Conservation (phyloP, 2,329 filamentous ascomycete species). For the Fusarium sterilihyphosum region DNA sequence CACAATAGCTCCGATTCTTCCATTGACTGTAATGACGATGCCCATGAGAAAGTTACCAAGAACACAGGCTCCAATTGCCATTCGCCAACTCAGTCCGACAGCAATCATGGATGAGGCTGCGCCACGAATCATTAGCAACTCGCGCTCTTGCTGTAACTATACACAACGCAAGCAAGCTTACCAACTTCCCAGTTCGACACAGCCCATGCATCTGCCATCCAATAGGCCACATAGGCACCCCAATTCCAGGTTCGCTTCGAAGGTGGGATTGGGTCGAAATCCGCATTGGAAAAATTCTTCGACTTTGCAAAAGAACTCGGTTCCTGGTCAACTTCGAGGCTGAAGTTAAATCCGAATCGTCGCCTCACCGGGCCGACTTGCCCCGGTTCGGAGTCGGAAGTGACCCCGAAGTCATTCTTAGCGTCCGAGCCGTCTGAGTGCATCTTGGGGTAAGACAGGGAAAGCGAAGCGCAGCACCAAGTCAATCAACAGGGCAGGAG, state of each 20-base stretch:
- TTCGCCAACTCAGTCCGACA: constrained; percentile 9
- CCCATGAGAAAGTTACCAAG: constrained; percentile 12
- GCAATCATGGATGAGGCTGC: constrained; percentile 6
- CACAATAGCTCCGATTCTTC: constrained; percentile 10
- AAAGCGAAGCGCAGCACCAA: not conserved
- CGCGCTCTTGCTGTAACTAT: not conserved
- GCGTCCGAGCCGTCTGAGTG: constrained; percentile 4
- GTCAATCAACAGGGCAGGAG: not conserved
- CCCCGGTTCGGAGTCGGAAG: not conserved
- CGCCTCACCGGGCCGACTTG: not conserved
- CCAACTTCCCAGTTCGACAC: constrained; percentile 13
- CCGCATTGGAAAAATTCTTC: not conserved
- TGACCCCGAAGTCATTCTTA: not conserved
- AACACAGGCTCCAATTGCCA: constrained; percentile 11
- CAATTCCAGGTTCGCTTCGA: constrained; percentile 10
- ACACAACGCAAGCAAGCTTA: not conserved
- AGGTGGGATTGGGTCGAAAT: constrained; percentile 5
- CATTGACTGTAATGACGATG: constrained; percentile 2
- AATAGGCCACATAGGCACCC: constrained; percentile 9
- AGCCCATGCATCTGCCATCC: constrained; percentile 14
- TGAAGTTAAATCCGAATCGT: constrained; percentile 5
- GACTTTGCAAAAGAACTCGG: constrained; percentile 4
- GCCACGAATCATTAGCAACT: not conserved
- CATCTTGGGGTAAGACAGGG: not conserved
- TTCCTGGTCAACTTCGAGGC: constrained; percentile 4